Conservation (phyloP, 2,329 filamentous ascomycete species). For the Pseudogymnoascus sp. region DNA sequence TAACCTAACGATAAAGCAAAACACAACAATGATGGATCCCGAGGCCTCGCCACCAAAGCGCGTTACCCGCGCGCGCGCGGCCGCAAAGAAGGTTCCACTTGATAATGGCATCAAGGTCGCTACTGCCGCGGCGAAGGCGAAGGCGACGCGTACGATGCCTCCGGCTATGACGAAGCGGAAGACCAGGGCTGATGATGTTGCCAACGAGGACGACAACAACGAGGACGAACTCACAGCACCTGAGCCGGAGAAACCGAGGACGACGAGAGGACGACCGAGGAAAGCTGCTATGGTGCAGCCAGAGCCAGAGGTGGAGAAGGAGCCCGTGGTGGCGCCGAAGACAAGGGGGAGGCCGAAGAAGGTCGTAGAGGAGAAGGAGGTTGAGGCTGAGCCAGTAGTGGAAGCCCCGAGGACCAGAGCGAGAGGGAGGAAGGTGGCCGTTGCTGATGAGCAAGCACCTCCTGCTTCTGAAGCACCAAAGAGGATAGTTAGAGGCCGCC, state of each 20-base stretch:
- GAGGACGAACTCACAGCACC: conserved; percentile 25
- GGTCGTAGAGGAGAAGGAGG: conserved; percentile 22
- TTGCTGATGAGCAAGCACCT: conserved; percentile 21
- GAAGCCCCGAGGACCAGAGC: conserved; percentile 26
- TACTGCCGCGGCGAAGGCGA: conserved; percentile 39
- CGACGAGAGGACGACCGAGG: conserved; percentile 38
- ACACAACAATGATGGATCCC: conserved; percentile 39
- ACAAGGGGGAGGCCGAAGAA: conserved; percentile 2
- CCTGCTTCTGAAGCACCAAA: conserved; percentile 31
- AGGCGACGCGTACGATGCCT: conserved; percentile 28
- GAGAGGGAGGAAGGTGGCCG: conserved; percentile 22
- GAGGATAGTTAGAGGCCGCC: conserved; percentile 32
- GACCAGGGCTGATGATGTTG: conserved; percentile 44
- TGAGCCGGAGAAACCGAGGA: conserved; percentile 30
- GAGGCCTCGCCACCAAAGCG: conserved; percentile 49
- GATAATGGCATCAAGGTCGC: conserved; percentile 36
- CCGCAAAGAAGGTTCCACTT: conserved; percentile 31
- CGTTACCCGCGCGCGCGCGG: conserved; percentile 46
- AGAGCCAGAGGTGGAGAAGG: conserved; percentile 24
- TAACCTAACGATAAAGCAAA: background rate
- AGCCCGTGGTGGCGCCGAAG: background rate
- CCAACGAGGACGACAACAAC: conserved; percentile 37
- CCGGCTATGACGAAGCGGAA: conserved; percentile 43
- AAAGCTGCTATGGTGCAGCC: conserved; percentile 30
- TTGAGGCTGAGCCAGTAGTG: conserved; percentile 20